Conservation (phyloP, 768 basidiomycete genomes). For the Pleurotus platypus region DNA sequence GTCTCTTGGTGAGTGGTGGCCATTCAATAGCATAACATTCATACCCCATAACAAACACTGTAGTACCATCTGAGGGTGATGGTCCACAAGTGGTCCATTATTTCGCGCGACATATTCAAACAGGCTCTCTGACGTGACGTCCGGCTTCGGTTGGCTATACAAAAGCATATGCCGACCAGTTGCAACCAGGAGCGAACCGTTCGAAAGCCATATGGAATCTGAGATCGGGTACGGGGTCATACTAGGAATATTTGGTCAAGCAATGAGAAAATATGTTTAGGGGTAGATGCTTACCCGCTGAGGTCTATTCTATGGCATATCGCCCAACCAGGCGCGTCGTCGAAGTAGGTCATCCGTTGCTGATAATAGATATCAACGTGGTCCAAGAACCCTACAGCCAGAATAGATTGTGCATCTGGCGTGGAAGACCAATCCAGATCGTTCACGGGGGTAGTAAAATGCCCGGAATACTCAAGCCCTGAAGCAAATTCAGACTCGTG, state of each 20-base stretch:
- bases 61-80: constrained; percentile 89
- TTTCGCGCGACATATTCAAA: constrained; percentile 80
- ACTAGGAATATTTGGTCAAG: constrained; percentile 31
- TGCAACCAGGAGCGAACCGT: constrained; percentile 78
- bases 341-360: constrained; percentile 89
- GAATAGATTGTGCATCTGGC: constrained; percentile 83
- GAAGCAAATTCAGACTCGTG: constrained; percentile 91
- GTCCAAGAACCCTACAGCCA: constrained; percentile 83
- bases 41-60: constrained; percentile 92
- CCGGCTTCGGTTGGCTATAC: constrained; percentile 50
- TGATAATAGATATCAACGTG: constrained; percentile 87
- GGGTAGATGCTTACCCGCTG: constrained; percentile 45
- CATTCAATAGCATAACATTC: neutral
- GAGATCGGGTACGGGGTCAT: constrained; percentile 75
- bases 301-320: constrained; percentile 70
- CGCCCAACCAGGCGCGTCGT: constrained; percentile 76
- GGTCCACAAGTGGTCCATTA: constrained; percentile 87
- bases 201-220: constrained; percentile 89
- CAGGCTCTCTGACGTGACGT: constrained; percentile 39
- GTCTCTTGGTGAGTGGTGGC: neutral
- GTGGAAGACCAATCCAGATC: constrained; percentile 95
- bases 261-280: neutral
- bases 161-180: constrained; percentile 83
- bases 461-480: constrained; percentile 73
- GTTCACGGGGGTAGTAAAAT: constrained; percentile 63